These are phyloP conservation scores for Terana coerulea DNA, from an alignment of 768 basidiomycete genomes.

Conservation along the genomic window DNA sequence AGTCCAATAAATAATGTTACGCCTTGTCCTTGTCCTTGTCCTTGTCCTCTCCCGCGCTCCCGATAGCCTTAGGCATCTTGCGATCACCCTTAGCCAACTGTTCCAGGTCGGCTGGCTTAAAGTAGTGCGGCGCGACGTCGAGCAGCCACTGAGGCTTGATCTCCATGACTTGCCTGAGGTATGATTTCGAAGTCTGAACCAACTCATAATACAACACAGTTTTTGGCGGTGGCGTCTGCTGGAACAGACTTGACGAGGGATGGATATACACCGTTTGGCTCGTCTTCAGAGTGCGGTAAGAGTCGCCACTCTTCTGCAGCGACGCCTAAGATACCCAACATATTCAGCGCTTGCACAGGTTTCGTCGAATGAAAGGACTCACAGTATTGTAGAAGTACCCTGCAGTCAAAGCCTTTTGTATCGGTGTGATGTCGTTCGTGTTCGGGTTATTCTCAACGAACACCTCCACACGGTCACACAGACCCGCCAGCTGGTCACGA, in stretches of 20 bases:
- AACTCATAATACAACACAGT: conserved; percentile 94
- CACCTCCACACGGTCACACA: conserved; percentile 97
- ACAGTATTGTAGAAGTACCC: conserved; percentile 97
- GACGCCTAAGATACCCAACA: conserved; percentile 53
- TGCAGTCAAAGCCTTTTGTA: conserved; percentile 93
- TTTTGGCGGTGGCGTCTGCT: conserved; percentile 90
- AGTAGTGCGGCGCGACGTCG: conserved; percentile 97
- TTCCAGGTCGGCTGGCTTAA: conserved; percentile 81
- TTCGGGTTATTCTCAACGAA: conserved; percentile 86
- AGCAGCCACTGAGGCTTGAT: conserved; percentile 94
- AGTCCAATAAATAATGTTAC: too few relatives aligned
- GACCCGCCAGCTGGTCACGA: conserved; percentile 87
- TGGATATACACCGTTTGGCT: conserved; percentile 97
- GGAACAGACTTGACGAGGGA: conserved; percentile 92
- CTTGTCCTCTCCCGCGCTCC: conserved; percentile 24
- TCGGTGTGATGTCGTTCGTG: conserved; percentile 84
- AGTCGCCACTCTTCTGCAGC: conserved; percentile 93
- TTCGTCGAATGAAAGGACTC: conserved; percentile 22
- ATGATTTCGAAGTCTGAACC: conserved; percentile 96
- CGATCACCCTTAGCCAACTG: conserved; percentile 78
- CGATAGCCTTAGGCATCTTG: conserved; percentile 90
- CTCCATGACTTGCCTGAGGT: conserved; percentile 96
- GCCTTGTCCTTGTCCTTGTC: too few relatives aligned
- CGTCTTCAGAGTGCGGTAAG: conserved; percentile 94
- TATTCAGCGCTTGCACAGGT: background rate